A percentile compares a stretch with the other conserved stretches of the same genome.
Conservation (phyloP, 2,329 filamentous ascomycete species). For the Stagonosporopsis tanaceti region DNA sequence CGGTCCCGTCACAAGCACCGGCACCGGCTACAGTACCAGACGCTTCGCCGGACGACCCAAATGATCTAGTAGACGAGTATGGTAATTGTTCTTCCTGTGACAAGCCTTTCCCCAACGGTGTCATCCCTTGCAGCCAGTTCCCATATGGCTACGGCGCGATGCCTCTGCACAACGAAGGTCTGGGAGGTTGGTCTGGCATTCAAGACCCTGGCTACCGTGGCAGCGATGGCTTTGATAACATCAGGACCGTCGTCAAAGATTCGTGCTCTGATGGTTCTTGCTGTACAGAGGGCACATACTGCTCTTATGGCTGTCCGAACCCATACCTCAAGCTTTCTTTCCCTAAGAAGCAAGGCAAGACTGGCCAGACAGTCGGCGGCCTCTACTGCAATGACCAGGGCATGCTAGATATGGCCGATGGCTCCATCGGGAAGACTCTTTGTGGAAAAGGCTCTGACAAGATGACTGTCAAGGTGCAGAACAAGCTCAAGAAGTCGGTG, state of each 20-base stretch:
- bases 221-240: constrained; percentile 57
- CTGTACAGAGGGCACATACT: constrained; percentile 72
- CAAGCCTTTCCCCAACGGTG: constrained; percentile 76
- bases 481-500: constrained; percentile 72
- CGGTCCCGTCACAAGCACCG: constrained; percentile 19
- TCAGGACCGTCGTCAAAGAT: constrained; percentile 72
- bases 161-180: constrained; percentile 70
- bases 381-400: constrained; percentile 82
- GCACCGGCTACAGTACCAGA: constrained; percentile 16
- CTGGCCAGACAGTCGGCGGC: constrained; percentile 87
- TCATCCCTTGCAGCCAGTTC: constrained; percentile 75
- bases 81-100: constrained; percentile 62
- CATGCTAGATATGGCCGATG: constrained; percentile 72
- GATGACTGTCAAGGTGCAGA: constrained; percentile 71
- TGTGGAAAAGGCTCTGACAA: constrained; percentile 77
- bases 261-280: constrained; percentile 62
- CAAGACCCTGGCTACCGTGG: constrained; percentile 61
- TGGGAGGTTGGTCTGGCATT: constrained; percentile 81
- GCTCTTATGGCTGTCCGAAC: constrained; percentile 91
- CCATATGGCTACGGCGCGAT: constrained; percentile 84
- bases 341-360: constrained; percentile 78
- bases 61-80: constrained; percentile 30
- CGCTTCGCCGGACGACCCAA: constrained; percentile 23
- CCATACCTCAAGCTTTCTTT: constrained; percentile 95
- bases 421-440: constrained; percentile 67